Conservation (phyloP, 129 eudicot genomes). For the Dittrichia graveolens region DNA sequence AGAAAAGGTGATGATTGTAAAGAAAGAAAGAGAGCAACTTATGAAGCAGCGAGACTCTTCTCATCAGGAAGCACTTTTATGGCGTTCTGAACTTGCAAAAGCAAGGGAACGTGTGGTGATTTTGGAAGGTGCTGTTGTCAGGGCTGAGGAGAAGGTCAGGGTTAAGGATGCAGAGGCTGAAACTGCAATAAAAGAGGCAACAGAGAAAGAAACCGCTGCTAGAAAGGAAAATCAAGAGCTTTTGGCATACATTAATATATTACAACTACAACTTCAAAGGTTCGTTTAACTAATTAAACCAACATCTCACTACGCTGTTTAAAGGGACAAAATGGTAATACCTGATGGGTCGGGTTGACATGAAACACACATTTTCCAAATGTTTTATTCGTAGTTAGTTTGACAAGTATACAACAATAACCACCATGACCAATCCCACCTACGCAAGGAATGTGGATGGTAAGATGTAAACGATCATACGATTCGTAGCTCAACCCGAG, state of each 20-base stretch:
- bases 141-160: constrained; percentile 95
- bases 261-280: constrained; percentile 83
- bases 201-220: constrained; percentile 63
- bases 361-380: no score
- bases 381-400: no score
- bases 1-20: constrained; percentile 54
- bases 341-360: no score
- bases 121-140: constrained; percentile 84
- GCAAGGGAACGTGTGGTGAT: constrained; percentile 91
- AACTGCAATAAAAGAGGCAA: constrained; percentile 75
- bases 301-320: not conserved
- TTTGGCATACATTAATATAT: constrained; percentile 66
- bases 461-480: no score
- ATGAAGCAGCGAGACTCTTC: constrained; percentile 69
- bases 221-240: constrained; percentile 86
- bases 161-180: constrained; percentile 75
- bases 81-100: constrained; percentile 97
- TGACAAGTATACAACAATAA: no score
- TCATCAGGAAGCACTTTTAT: constrained; percentile 85
- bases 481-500: no score
- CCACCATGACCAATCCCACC: no score
- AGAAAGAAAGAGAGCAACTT: constrained; percentile 76
- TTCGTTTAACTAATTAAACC: constrained; percentile 26
- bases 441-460: no score
- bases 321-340: constrained; percentile 1